These are phyloP conservation scores for Pistacia integerrima DNA, from an alignment of 345 rosid genomes.

Conservation along the genomic window DNA sequence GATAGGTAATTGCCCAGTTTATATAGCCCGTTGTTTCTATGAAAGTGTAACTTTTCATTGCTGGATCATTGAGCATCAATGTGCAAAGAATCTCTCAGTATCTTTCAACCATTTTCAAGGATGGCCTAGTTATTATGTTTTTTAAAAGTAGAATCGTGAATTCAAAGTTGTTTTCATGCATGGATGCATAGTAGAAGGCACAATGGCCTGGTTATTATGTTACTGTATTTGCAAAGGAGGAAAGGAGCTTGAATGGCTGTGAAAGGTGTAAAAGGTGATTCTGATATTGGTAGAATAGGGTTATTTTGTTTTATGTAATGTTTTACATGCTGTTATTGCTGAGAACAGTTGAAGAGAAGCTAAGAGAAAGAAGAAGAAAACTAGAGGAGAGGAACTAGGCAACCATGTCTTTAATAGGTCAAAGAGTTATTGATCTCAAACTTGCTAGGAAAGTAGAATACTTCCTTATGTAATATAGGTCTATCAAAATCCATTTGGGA, in stretches of 20 bases:
- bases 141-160: neutral
- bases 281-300: neutral
- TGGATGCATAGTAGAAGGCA: neutral
- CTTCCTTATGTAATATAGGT: neutral
- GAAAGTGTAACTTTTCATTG: constrained; percentile 5
- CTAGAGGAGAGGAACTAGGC: neutral
- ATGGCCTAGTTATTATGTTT: neutral
- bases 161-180: neutral
- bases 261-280: constrained; percentile 3
- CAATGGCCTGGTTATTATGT: neutral
- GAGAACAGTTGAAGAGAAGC: neutral
- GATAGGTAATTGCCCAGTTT: constrained; percentile 50
- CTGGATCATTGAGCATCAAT: constrained; percentile 1
- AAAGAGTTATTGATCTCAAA: neutral
- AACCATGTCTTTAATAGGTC: neutral
- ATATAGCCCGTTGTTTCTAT: neutral
- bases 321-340: constrained; percentile 5
- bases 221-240: neutral
- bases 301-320: neutral
- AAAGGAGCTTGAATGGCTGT: neutral
- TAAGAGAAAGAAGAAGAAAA: neutral
- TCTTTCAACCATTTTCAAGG: constrained; percentile 1
- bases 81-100: constrained; percentile 12
- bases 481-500: neutral
- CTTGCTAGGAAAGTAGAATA: neutral